Conservation (phyloP, 202 grass and related monocot species). For the Zizania palustris region DNA sequence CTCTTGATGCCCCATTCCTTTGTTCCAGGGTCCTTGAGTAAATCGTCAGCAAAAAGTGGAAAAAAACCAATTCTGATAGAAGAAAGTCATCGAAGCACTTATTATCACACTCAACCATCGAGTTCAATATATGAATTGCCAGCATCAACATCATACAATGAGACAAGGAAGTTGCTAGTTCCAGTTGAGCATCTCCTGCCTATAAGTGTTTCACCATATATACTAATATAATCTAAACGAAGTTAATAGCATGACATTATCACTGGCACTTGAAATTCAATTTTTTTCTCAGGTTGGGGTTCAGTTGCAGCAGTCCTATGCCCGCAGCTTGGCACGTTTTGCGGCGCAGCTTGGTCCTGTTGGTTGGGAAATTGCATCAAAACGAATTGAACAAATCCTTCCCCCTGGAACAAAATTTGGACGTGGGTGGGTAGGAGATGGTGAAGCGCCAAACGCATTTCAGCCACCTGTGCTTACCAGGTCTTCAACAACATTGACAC, state of each 20-base stretch:
- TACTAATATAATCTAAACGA: slow-evolving; percentile 6
- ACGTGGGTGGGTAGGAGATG: slow-evolving; percentile 75
- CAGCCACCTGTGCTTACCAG: slow-evolving; percentile 39
- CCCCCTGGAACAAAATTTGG: slow-evolving; percentile 70
- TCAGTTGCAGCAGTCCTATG: slow-evolving; percentile 65
- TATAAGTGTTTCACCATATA: slow-evolving; percentile 22
- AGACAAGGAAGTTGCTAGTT: slow-evolving; percentile 68
- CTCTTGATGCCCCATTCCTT: background rate
- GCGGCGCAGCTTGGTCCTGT: slow-evolving; percentile 65
- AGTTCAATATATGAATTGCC: slow-evolving; percentile 58
- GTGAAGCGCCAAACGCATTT: slow-evolving; percentile 49
- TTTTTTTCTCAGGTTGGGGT: slow-evolving; percentile 70
- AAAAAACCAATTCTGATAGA: slow-evolving; percentile 68
- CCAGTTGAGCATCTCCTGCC: slow-evolving; percentile 59
- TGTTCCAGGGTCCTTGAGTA: slow-evolving; percentile 58
- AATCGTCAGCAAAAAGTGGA: slow-evolving; percentile 50
- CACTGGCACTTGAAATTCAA: slow-evolving; percentile 25
- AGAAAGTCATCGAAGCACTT: slow-evolving; percentile 73
- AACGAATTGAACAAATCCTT: slow-evolving; percentile 61
- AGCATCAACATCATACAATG: slow-evolving; percentile 57
- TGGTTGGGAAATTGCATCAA: slow-evolving; percentile 74
- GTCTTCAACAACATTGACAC: slow-evolving; percentile 33
- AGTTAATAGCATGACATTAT: background rate
- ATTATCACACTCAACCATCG: slow-evolving; percentile 57
- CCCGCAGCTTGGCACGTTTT: slow-evolving; percentile 80